Evolutionary conservation across 2,329 filamentous ascomycete genomes (phyloP), one percentile per base, ranked within the genome.

Genomic region (Alternaria triticina): DNA sequence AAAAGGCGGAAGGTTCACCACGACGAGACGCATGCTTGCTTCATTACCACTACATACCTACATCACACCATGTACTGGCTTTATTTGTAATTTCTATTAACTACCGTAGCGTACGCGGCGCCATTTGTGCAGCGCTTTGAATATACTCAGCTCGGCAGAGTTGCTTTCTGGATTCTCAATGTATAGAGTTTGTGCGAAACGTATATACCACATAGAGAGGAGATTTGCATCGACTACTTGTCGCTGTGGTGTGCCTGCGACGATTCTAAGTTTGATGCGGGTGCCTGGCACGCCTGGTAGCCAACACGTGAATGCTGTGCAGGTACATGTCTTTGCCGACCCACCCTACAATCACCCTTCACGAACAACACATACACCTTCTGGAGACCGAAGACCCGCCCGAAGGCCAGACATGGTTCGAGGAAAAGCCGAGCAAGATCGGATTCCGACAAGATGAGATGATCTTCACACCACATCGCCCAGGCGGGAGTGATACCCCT

Each of bases 391-490:
- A 36, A 23, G 15, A 23, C 20, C 49, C 30, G 28, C 10, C 22
- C 7, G 17, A 36, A 8, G 5, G 6, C 11, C 49, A 52, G 49
- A 7, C 30, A 22, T 52, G 13, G 49, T 52, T 52, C 30, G 20
- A 52, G 49, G 15, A 40, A 23, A 52, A 23, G 33, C 7, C 12
- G 49, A 36, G 49, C 13, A 23, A 10, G 15, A 15, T 36, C 22
- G 17, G 20, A 33, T 13, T 36, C 20, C 17, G 36, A 40, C 36
- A 40, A 45, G 54, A 61, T 77, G 68, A 70, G 64, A 71, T 72
- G 74, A 78, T 65, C 22, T 74, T 77, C 74, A 75, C 75, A 75
- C 74, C 74, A 74, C 43, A 45, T 47, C 44, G 58, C 23, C 52
- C 63, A 56, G 54, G 64, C 43, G 44, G 47, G 44, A 52, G 50